A percentile compares a stretch with the other conserved stretches of the same genome.
These are phyloP conservation scores for Penicillium brevicompactum DNA, from an alignment of 2,329 filamentous ascomycete species.

Conservation along the genomic window DNA sequence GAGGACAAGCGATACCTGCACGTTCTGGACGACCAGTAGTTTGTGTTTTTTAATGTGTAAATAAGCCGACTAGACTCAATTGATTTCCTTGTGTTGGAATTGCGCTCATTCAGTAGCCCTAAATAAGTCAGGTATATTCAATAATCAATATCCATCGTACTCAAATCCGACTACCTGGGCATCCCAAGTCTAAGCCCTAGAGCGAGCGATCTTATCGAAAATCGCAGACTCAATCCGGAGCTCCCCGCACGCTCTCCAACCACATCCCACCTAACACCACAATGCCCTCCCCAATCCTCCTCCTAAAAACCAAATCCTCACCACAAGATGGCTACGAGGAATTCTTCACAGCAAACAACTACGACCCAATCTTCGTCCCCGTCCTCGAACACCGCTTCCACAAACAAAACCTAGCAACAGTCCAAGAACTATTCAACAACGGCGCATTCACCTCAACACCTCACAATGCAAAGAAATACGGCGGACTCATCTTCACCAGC, in stretches of 20 bases:
- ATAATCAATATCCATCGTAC: not conserved
- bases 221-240: not conserved
- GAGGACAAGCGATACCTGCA: slow-evolving; percentile 98
- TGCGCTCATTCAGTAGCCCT: not conserved
- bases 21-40: slow-evolving; percentile 81
- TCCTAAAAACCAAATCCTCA: slow-evolving; percentile 51
- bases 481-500: slow-evolving; percentile 53
- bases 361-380: slow-evolving; percentile 46
- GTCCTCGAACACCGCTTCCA: slow-evolving; percentile 50
- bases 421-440: slow-evolving; percentile 40
- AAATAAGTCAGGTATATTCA: not conserved
- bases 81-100: slow-evolving; percentile 36
- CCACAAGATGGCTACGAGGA: slow-evolving; percentile 50
- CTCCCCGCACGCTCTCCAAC: slow-evolving; percentile 5
- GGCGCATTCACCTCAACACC: slow-evolving; percentile 26
- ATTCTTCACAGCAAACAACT: slow-evolving; percentile 41
- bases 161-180: not conserved
- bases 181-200: too few species aligned
- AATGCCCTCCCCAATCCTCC: slow-evolving; percentile 38
- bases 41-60: slow-evolving; percentile 41
- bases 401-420: slow-evolving; percentile 33
- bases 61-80: slow-evolving; percentile 43
- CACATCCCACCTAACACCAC: not conserved
- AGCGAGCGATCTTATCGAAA: not conserved
- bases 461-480: slow-evolving; percentile 34